Conservation (phyloP, 257 asterid species). For the Plantago major region DNA sequence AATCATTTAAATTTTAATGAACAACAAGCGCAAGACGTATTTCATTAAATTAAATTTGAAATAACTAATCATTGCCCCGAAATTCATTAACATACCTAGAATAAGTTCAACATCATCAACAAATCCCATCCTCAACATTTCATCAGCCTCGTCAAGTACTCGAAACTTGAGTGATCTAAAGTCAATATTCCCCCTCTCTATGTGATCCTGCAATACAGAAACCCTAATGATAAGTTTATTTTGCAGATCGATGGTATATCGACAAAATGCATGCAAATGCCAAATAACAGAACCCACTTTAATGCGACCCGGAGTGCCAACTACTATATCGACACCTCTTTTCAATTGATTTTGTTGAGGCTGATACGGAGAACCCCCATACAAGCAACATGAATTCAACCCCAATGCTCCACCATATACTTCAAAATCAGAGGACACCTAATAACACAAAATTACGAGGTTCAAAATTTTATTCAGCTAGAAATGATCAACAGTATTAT, state of each 20-base stretch:
- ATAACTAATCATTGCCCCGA: neutral
- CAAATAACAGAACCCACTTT: conserved; percentile 42
- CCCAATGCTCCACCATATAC: conserved; percentile 75
- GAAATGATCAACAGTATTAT: neutral
- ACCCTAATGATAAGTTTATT: conserved; percentile 11
- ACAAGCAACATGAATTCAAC: conserved; percentile 69
- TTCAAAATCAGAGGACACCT: conserved; percentile 52
- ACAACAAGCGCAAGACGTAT: neutral
- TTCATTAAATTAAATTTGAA: neutral
- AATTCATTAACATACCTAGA: conserved; percentile 48
- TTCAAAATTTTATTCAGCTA: neutral
- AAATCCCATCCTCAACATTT: conserved; percentile 98
- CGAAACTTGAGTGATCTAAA: conserved; percentile 76
- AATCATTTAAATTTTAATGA: neutral
- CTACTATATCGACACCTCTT: conserved; percentile 81
- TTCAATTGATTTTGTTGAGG: conserved; percentile 54
- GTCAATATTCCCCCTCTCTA: conserved; percentile 78
- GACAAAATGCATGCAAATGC: neutral
- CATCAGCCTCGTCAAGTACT: conserved; percentile 98
- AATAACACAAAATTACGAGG: neutral
- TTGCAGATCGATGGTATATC: neutral
- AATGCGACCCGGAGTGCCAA: conserved; percentile 94
- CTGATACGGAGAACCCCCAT: conserved; percentile 76
- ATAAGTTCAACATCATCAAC: conserved; percentile 97
- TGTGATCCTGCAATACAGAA: conserved; percentile 59